A percentile compares a stretch with the other conserved stretches of the same genome.
Conservation (phyloP, 306 rosid genomes). For the Myrica gale region DNA sequence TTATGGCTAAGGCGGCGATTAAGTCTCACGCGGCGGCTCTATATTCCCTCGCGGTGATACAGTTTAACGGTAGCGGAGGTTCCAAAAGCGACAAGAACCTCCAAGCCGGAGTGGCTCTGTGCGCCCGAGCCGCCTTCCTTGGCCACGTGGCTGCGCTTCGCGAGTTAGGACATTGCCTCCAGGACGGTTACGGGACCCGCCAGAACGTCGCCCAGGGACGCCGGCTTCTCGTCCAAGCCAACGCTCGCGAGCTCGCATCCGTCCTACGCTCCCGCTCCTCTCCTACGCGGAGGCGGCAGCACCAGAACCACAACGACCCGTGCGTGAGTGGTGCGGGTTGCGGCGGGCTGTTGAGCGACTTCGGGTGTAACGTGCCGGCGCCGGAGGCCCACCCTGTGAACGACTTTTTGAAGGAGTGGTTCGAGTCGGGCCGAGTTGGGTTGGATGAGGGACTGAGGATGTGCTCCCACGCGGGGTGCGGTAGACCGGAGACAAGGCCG, state of each 20-base stretch:
- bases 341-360: slow-evolving; percentile 55
- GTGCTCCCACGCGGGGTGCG: slow-evolving; percentile 71
- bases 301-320: slow-evolving; percentile 23
- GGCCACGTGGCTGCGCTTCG: slow-evolving; percentile 86
- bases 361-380: slow-evolving; percentile 45
- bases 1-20: slow-evolving; percentile 81
- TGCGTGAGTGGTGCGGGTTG: slow-evolving; percentile 21
- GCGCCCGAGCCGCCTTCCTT: slow-evolving; percentile 64
- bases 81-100: slow-evolving; percentile 59
- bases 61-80: slow-evolving; percentile 93
- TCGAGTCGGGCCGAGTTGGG: slow-evolving; percentile 37
- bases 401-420: slow-evolving; percentile 71
- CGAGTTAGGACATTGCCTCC: slow-evolving; percentile 85
- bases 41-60: slow-evolving; percentile 82
- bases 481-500: slow-evolving; percentile 74
- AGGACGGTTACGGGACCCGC: slow-evolving; percentile 80
- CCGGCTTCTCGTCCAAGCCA: slow-evolving; percentile 65
- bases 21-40: slow-evolving; percentile 65
- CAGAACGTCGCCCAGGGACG: slow-evolving; percentile 61
- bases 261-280: slow-evolving; percentile 33
- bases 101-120: slow-evolving; percentile 70
- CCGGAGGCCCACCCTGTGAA: slow-evolving; percentile 64
- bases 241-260: slow-evolving; percentile 60
- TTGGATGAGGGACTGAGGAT: slow-evolving; percentile 43
- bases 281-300: slow-evolving; percentile 27